A percentile compares a stretch with the other conserved stretches of the same genome.
Conservation (phyloP, 768 basidiomycete genomes). For the Suillus sp. region DNA sequence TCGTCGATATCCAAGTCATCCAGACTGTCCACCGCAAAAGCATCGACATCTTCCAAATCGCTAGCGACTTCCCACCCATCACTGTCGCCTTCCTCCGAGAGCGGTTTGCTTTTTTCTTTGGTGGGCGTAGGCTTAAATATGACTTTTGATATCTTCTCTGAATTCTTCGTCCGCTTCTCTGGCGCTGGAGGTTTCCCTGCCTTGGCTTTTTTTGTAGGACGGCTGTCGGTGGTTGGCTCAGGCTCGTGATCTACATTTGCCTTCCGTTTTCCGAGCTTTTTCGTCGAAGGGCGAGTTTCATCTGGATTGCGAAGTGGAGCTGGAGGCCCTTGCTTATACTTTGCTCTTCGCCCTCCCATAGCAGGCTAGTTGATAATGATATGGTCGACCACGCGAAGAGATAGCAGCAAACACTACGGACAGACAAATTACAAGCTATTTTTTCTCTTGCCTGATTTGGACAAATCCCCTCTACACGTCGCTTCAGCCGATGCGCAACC, state of each 20-base stretch:
- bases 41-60: conserved; percentile 40
- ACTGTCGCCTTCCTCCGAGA: conserved; percentile 20
- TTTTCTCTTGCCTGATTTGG: conserved; percentile 31
- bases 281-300: conserved; percentile 41
- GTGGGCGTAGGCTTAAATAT: conserved; percentile 50
- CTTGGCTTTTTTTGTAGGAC: conserved; percentile 41
- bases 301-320: conserved; percentile 50
- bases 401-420: conserved; percentile 1
- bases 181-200: conserved; percentile 15
- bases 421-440: conserved; percentile 13
- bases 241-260: conserved; percentile 42
- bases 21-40: conserved; percentile 43
- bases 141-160: conserved; percentile 23
- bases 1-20: conserved; percentile 53
- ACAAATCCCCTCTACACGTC: conserved; percentile 16
- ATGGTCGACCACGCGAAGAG: neutral
- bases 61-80: conserved; percentile 38
- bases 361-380: conserved; percentile 22
- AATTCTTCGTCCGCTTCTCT: conserved; percentile 14
- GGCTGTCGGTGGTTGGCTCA: conserved; percentile 29
- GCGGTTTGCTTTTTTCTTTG: conserved; percentile 46
- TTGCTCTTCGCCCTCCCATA: conserved; percentile 88
- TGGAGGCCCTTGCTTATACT: conserved; percentile 80
- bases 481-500: conserved; percentile 74
- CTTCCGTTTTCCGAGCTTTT: conserved; percentile 76